Evolutionary conservation across 495 filamentous ascomycete species (phyloP).

Genomic region (Podospora appendiculata): DNA sequence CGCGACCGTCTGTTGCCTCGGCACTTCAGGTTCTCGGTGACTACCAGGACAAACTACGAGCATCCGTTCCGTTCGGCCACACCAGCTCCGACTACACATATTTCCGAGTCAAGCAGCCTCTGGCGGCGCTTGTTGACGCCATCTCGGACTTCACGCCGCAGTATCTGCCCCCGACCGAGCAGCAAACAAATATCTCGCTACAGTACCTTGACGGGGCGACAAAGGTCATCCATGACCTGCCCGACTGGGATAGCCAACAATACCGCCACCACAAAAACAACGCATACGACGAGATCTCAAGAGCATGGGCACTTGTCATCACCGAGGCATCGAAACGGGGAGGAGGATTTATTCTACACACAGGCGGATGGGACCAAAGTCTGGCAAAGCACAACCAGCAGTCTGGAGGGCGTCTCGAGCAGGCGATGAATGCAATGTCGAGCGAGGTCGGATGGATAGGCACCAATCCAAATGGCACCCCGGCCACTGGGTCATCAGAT

Average conservation of each 20-base stretch:
- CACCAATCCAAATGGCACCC: constrained; percentile 29
- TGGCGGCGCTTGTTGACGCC: constrained; percentile 77
- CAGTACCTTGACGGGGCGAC: constrained; percentile 84
- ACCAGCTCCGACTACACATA: constrained; percentile 87
- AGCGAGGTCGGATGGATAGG: constrained; percentile 72
- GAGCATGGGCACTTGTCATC: constrained; percentile 89
- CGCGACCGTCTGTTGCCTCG: constrained; percentile 72
- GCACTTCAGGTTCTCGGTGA: constrained; percentile 71
- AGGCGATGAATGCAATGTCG: constrained; percentile 71
- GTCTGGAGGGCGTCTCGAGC: constrained; percentile 73
- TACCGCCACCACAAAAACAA: constrained; percentile 88
- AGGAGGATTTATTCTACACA: constrained; percentile 84
- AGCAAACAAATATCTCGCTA: constrained; percentile 68
- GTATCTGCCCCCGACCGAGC: constrained; percentile 86
- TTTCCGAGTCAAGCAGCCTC: constrained; percentile 78
- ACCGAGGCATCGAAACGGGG: constrained; percentile 85
- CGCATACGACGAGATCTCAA: constrained; percentile 91
- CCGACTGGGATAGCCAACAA: constrained; percentile 75
- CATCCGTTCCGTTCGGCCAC: constrained; percentile 83
- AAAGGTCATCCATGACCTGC: constrained; percentile 79
- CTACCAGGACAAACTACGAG: constrained; percentile 69
- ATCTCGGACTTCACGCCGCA: constrained; percentile 90
- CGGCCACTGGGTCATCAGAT: constrained; percentile 41
- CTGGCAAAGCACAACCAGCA: constrained; percentile 82
- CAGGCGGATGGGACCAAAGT: constrained; percentile 88